These are phyloP conservation scores for Chaetomium olivaceum DNA, from an alignment of 2,329 filamentous ascomycete genomes.

Conservation along the genomic window DNA sequence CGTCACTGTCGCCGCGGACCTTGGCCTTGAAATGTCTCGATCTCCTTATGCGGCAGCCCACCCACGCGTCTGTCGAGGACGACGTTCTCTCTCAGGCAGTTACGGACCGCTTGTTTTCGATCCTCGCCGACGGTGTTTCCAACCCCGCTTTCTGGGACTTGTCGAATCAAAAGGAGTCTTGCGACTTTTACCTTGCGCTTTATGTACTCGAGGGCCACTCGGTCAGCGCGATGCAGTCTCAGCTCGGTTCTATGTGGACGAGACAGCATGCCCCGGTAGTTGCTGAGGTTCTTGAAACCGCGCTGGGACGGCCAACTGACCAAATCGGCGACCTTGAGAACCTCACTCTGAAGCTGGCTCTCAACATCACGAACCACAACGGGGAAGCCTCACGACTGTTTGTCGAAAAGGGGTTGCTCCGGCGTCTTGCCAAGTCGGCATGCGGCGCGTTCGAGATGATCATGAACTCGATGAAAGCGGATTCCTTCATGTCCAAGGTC, in stretches of 20 bases:
- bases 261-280: slow-evolving; percentile 53
- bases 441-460: slow-evolving; percentile 53
- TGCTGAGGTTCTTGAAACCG: slow-evolving; percentile 48
- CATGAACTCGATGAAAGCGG: slow-evolving; percentile 49
- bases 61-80: slow-evolving; percentile 48
- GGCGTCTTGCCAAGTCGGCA: slow-evolving; percentile 51
- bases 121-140: slow-evolving; percentile 43
- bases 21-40: slow-evolving; percentile 66
- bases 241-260: slow-evolving; percentile 48
- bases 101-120: slow-evolving; percentile 50
- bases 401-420: slow-evolving; percentile 58
- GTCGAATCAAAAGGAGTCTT: slow-evolving; percentile 37
- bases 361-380: slow-evolving; percentile 86
- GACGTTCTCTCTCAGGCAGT: slow-evolving; percentile 52
- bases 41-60: slow-evolving; percentile 53
- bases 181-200: slow-evolving; percentile 49
- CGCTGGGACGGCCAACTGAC: slow-evolving; percentile 40
- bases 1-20: slow-evolving; percentile 60
- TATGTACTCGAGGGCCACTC: slow-evolving; percentile 56
- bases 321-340: slow-evolving; percentile 46
- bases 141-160: slow-evolving; percentile 42
- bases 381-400: slow-evolving; percentile 68
- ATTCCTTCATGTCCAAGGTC: slow-evolving; percentile 50
- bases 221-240: slow-evolving; percentile 49
- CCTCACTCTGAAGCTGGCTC: slow-evolving; percentile 67